Evolutionary conservation across 106 monocot genomes (phyloP), one percentile per base, ranked within the genome.

Genomic region (Hemerocallis citrina): DNA sequence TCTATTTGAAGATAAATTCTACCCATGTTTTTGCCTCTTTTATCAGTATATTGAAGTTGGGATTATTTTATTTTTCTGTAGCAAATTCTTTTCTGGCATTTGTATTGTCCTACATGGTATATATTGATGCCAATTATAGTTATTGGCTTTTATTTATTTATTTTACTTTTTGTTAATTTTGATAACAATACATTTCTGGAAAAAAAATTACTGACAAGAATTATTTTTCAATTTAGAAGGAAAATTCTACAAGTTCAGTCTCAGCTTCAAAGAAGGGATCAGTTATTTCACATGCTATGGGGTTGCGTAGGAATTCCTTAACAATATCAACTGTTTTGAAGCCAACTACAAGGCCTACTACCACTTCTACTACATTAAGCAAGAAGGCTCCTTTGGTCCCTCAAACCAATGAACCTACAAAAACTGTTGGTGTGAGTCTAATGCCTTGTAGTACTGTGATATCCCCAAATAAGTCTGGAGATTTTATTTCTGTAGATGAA

Each of bases 401-500:
- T 45, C 14, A 6, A 43, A 72, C 39, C 24, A 52, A 55, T 58
- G 72, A n/a, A 17, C 45, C 62, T 37, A 59, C 15, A n/a, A 1
- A 70, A 12, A 14, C 50, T n/a, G 23, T 17, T 39, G 60, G 34
- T 68, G 28, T 66, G 14, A 52, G 61, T 59, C 69, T 73, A 50
- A 73, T 54, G 59, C 85, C 80, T 24, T 89, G 85, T 74, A 75
- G 59, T 54, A 50, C 15, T 34, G 48, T 21, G 33, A 21, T 57
- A 35, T 75, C 82, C 3, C 86, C 86, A 41, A 34, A 16, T 57
- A 45, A 19, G 17, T 92, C 83, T 2, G 60, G 50, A 24, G 76
- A 75, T 62, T 82, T 83, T 28, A 62, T 79, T 34, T 93, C 92
- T 10, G 25, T 68, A 21, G 82, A 89, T 71, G 94, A 89, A 52